Base-by-base conservation (phyloP, 2,329 filamentous ascomycete species). In the Claviceps sorghi region DNA sequence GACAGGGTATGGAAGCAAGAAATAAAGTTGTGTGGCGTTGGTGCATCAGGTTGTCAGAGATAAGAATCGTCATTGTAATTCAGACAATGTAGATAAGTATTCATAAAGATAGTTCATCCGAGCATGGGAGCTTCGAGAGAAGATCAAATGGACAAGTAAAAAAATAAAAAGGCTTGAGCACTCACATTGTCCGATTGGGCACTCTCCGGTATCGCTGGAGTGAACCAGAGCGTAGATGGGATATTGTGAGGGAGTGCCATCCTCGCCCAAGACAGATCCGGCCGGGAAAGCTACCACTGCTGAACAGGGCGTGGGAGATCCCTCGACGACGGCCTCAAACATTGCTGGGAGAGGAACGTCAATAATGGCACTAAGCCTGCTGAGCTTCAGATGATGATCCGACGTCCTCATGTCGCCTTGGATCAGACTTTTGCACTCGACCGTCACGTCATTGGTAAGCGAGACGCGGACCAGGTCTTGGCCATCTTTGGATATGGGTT, bases 31-130 rank as follows among this genome's bases (percentile, higher is more conserved):
- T 32, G 42, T 47, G 41, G 56, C 50, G 51, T 56, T 62, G 32
- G 69, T 72, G 73, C 71, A 80, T 94, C 88, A 95, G 88, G 73
- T 83, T 88, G 83, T 91, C 83, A 91, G 85, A 89, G 81, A 79
- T 75, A 75, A 76, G 78, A 51, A 78, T 93, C 89, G 82, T 94
- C 90, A 95, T 72, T 78, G 77, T 69, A 73, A 72, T 85, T 95
- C 91, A 90, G 91, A 86, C 89, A 97, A 97, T 96, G 91, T 97
- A 96, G 91, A 96, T 97, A 97, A 97, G 90, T 90, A 88, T 93
- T 94, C 78, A 70, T 76, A 75, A 69, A 54, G 50, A 48, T 78
- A 71, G 70, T 76, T 95, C 90, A 97, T 96, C 91, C 89, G 85
- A 75, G 77, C 70, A 76, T 69, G 75, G 75, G 62, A 46, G 15